Evolutionary conservation across 176 grass and related monocot genomes (phyloP).

Genomic region (Stipa capillata): DNA sequence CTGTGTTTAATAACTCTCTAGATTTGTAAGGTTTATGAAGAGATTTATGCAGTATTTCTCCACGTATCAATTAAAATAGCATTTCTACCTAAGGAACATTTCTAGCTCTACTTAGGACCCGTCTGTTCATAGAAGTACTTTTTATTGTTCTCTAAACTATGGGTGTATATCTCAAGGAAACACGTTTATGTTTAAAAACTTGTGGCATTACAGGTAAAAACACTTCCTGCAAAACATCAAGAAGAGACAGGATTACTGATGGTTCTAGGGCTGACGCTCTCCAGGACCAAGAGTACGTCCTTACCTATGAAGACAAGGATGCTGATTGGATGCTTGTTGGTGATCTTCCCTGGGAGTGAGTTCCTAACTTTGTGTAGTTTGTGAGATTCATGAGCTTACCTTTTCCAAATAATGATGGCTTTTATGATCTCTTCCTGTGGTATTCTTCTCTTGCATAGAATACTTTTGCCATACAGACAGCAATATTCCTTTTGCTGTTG

Average conservation of each 20-base stretch:
- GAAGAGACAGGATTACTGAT: conserved; percentile 42
- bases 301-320: conserved; percentile 75
- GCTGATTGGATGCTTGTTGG: conserved; percentile 82
- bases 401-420: background rate
- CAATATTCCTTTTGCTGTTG: background rate
- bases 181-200: background rate
- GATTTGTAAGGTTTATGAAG: background rate
- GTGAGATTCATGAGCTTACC: background rate
- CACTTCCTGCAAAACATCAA: conserved; percentile 24
- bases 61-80: background rate
- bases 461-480: background rate
- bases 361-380: background rate
- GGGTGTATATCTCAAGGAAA: background rate
- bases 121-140: background rate
- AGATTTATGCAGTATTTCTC: background rate
- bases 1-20: background rate
- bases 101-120: background rate
- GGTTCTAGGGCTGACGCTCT: conserved; percentile 49
- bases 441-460: background rate
- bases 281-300: conserved; percentile 64
- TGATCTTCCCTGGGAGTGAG: conserved; percentile 76
- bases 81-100: background rate
- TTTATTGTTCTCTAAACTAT: background rate
- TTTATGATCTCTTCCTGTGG: background rate
- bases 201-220: conserved; percentile 34